Evolutionary conservation across 192 early-diverging fungal genomes (phyloP).

Genomic region (Gaertneriomyces sp.): DNA sequence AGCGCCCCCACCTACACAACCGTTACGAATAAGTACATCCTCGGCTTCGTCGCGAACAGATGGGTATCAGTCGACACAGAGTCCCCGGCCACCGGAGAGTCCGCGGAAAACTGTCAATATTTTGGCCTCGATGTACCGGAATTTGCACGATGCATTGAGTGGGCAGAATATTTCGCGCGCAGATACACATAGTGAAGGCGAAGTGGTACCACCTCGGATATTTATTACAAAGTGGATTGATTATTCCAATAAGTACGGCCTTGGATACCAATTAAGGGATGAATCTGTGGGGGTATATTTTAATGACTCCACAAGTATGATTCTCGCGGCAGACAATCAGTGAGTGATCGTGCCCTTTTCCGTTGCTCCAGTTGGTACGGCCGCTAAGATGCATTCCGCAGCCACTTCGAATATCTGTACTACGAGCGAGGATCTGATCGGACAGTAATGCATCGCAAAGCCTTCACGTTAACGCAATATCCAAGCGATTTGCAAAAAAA

Average conservation of each 20-base stretch:
- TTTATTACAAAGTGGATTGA: constrained; percentile 91
- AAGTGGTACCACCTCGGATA: constrained; percentile 31
- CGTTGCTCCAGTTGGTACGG: no score
- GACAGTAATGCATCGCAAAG: constrained; percentile 35
- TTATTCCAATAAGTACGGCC: constrained; percentile 77
- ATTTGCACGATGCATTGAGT: constrained; percentile 29
- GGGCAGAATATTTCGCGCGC: not conserved
- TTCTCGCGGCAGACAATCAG: constrained; percentile 55
- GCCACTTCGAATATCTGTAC: constrained; percentile 47
- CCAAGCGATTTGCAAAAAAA: constrained; percentile 61
- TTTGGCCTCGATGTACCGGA: constrained; percentile 35
- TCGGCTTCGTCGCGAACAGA: no score
- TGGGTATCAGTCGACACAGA: no score
- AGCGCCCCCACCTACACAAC: no score
- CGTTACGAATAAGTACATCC: no score
- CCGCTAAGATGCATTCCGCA: not conserved
- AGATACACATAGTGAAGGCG: not conserved
- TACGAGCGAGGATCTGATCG: constrained; percentile 28
- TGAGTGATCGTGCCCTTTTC: constrained; percentile 23
- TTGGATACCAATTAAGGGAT: constrained; percentile 85
- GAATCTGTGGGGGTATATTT: constrained; percentile 79
- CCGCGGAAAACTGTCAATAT: constrained; percentile 21
- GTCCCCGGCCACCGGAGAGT: not conserved
- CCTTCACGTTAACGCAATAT: constrained; percentile 37
- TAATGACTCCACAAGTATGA: constrained; percentile 82